Base-by-base conservation (phyloP, 306 rosid genomes). In the Mimosa pudica region DNA sequence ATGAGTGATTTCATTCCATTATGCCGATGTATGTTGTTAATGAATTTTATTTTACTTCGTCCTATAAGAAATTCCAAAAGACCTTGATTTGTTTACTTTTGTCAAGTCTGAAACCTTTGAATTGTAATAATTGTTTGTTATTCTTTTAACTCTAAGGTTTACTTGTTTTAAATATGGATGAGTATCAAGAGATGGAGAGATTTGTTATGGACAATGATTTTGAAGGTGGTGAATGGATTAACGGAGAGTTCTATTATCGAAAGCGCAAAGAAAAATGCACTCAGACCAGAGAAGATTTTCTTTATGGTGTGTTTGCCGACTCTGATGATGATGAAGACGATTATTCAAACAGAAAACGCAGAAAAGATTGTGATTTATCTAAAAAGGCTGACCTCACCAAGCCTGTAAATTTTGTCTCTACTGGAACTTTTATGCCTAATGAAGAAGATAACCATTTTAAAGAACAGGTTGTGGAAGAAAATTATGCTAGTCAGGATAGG, bases 181-280 rank as follows among this genome's bases (percentile, higher is more conserved):
- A 90, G 68, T 84, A 90, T 68, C 94, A 90, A 76, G 98, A 94
- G 80, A 91, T 89, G 97, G 97, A 92, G 86, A 86, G 77, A 52
- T 94, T 94, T 52, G 96, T 92, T 49, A 81, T 77, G 92, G 97
- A 92, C 38, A 88, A 94, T n/a, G 97, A 94, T 88, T 94, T 69
- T 48, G 98, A 92, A 54, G 97, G 76, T 57, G 90, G 83, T 2
- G 83, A 87, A 64, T 94, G 94, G 97, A 85, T 89, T 79, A 88
- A 70, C 11, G 97, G 89, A 10, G 98, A 95, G 80, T 91, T 77
- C 71, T 91, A 88, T 84, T 91, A 77, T 49, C 76, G 85, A 17
- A 86, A 80, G 71, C 98, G 96, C 81, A 91, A 87, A 69, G 90
- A 89, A 10, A 92, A 91, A 46, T 93, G 81, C 38, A 61, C 86